phyloP scores from a whole-genome alignment of 1,139 yeast genomes.

The Hemisphaericaspora subhashii region DNA sequence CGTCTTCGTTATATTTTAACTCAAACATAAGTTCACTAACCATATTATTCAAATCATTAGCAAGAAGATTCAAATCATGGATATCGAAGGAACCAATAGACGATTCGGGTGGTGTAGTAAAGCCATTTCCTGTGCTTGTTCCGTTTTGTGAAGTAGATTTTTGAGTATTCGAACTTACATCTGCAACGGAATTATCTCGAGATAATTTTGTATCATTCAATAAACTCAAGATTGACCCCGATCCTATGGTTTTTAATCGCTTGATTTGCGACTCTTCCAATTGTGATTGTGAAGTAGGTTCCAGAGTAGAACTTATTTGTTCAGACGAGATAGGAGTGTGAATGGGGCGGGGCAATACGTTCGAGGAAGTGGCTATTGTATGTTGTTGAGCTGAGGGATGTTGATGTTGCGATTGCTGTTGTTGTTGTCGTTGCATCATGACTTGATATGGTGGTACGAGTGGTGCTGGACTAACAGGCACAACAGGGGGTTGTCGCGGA shows the following conservation, averaged over 20 bases:
- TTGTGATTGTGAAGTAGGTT: not conserved
- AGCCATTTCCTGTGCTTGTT: not conserved
- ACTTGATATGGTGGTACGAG: not conserved
- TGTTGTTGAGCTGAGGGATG: slow-evolving; percentile 3
- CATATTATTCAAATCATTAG: slow-evolving; percentile 42
- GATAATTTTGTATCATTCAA: slow-evolving; percentile 9
- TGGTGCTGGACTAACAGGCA: slow-evolving; percentile 3
- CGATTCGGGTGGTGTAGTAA: not conserved
- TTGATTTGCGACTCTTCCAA: not conserved
- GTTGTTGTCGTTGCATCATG: slow-evolving; percentile 5
- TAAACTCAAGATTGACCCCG: slow-evolving; percentile 10
- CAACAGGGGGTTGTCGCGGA: slow-evolving; percentile 2
- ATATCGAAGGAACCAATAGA: slow-evolving; percentile 22
- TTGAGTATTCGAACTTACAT: not conserved
- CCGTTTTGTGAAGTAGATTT: not conserved
- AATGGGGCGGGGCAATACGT: slow-evolving; percentile 3
- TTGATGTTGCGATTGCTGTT: slow-evolving; percentile 2
- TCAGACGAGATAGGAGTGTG: slow-evolving; percentile 5
- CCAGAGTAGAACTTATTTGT: not conserved
- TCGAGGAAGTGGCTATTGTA: slow-evolving; percentile 1
- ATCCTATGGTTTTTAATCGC: not conserved
- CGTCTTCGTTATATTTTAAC: slow-evolving; percentile 24
- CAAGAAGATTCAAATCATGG: slow-evolving; percentile 40
- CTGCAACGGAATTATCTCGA: not conserved
- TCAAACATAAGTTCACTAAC: slow-evolving; percentile 43